Conservation (phyloP, 306 rosid species). For the Lathyrus oleraceus region DNA sequence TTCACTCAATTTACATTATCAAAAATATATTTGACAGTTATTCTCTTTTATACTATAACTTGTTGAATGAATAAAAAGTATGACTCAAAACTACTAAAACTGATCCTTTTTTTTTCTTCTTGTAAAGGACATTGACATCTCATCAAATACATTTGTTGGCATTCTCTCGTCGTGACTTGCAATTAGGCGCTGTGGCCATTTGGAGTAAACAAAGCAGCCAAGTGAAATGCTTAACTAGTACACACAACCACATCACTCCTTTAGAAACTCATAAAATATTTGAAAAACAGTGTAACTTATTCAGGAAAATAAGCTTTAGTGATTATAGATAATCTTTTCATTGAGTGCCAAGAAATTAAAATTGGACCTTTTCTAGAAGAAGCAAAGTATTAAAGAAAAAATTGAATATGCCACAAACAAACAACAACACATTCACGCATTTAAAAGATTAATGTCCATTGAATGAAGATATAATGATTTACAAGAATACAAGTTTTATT, state of each 20-base stretch:
- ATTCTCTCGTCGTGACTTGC: conserved; percentile 32
- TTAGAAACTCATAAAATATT: not conserved
- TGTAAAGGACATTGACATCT: conserved; percentile 32
- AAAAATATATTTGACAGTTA: not conserved
- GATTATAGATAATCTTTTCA: too few relatives aligned
- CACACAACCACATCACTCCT: conserved; percentile 30
- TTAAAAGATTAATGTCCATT: too few relatives aligned
- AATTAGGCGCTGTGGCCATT: conserved; percentile 28
- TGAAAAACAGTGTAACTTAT: too few relatives aligned
- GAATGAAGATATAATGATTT: too few relatives aligned
- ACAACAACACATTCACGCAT: too few relatives aligned
- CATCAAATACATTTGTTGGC: conserved; percentile 34
- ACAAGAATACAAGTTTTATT: too few relatives aligned
- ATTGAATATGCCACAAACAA: too few relatives aligned
- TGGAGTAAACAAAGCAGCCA: conserved; percentile 29
- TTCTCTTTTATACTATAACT: not conserved
- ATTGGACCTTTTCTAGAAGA: conserved; percentile 11
- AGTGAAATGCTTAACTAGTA: conserved; percentile 25
- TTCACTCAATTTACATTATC: not conserved
- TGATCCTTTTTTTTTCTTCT: conserved; percentile 12
- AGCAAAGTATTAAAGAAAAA: conserved; percentile 27
- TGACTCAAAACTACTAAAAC: conserved; percentile 17
- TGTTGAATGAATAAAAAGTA: conserved; percentile 19
- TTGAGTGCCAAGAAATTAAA: conserved; percentile 26
- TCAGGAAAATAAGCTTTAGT: too few relatives aligned